Base-by-base conservation (phyloP, 352 stramenopile genomes). In the Proteromonas lacertae region DNA sequence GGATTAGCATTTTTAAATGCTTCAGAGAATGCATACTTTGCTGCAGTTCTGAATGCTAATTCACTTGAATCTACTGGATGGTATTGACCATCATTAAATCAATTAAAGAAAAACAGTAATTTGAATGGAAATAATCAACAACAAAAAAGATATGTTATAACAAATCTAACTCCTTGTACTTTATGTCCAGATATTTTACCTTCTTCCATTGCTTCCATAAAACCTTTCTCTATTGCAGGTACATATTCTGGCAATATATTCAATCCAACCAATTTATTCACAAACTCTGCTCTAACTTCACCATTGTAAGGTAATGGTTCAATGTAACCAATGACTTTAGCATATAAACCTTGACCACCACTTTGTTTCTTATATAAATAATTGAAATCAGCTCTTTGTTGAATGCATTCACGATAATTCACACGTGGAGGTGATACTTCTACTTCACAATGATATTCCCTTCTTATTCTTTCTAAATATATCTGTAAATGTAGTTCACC, bases 181-280 rank as follows among this genome's bases (percentile, higher is more conserved):
- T 83, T 78, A 46, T 87, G 69, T 24, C 86, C 83, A 40, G 93
- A 71, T 14, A 98, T 54, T 42, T 67, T 71, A 39, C 86, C 86
- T 55, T 92, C 88, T 28, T 69, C 52, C 30, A 90, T 67, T 21
- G 81, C 80, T 54, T 96, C 82, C 22, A 68, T 57, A 39, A 75
- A 80, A 37, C 86, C 86, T 64, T 98, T 98, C 52, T 91, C 62
- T 62, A 79, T 92, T 42, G 71, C 80, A 0, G 73, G 59, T 40
- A 95, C 89, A 59, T 92, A 98, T 61, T 96, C 83, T 17, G 82
- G 76, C 24, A 82, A 81, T 50, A 98, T 95, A 41, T 84, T 87
- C 30, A 88, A 93, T 45, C 87, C 87, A 36, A 94, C 72, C 41
- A 90, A 88, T 38, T 69, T 60, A 55, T 96, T 98, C 36, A 78